Percentiles rank a stretch among this genome's conserved stretches.
Evolutionary conservation across 441 rosid species (phyloP).

Genomic region (Corymbia calophylla): DNA sequence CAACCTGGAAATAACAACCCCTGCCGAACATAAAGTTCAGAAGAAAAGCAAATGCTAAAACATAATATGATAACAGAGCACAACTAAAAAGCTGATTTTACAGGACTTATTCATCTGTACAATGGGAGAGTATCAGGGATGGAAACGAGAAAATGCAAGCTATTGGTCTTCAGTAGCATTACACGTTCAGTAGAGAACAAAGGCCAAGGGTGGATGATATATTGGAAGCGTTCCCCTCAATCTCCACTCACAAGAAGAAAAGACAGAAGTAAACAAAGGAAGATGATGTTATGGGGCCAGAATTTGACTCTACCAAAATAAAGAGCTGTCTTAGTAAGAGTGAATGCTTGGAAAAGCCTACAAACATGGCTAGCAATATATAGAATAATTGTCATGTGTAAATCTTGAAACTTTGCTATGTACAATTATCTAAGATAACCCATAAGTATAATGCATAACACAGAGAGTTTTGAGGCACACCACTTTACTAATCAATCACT

Average conservation of each 20-base stretch:
- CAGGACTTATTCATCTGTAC: background rate
- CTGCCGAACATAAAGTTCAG: constrained; percentile 35
- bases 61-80: background rate
- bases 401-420: background rate
- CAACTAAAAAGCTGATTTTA: background rate
- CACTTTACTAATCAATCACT: too few relatives aligned
- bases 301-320: background rate
- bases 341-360: background rate
- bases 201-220: background rate
- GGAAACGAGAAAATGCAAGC: background rate
- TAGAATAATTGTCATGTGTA: background rate
- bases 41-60: background rate
- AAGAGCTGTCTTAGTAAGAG: background rate
- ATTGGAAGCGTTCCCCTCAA: background rate
- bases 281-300: background rate
- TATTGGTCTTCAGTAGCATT: background rate
- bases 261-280: background rate
- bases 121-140: background rate
- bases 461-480: too few relatives aligned
- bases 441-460: background rate
- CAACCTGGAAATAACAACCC: constrained; percentile 80
- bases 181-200: background rate
- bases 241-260: background rate
- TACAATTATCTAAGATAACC: background rate
- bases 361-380: background rate